Base-by-base conservation (phyloP, 768 basidiomycete species). In the Leccinum obscurum region DNA sequence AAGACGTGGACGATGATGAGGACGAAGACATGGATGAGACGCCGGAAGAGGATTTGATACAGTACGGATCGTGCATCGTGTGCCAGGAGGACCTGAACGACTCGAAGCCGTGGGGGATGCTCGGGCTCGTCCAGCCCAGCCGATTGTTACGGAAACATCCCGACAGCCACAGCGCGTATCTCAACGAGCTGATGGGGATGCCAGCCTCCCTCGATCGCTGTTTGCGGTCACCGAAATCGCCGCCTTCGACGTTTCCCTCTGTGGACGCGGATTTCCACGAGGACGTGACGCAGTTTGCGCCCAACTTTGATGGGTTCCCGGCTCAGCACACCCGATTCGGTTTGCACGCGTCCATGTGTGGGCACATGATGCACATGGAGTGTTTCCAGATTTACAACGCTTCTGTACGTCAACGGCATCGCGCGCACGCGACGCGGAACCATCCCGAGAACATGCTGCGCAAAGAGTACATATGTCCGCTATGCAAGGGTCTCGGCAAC, bases 401-500 rank as follows among this genome's bases (percentile, higher is more conserved):
- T 2, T 95, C 95, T 17, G 88, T 98, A 56, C 84, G 92, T 50
- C 88, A 90, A 62, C 89, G 95, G 13, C 94, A 96, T 70, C 84
- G 90, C 8, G 81, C 89, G 0, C 96, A 98, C 66, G 86, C 91
- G 6, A 93, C 93, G 6, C 80, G 97, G 41, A 93, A 95, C 64
- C 96, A 97, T 69, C 95, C 97, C 0, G 96, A 98, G 72, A 90
- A 87, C 67, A 93, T 95, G n/a, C 86, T 90, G 15, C 83, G 97
- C 44, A 90, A 90, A 65, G 97, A 99, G 68, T 30, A 89, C 76
- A 91, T 98, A 52, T 99, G 97, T 66, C 97, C 97, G 1, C 77
- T 99, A 4, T 99, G 97, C 80, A 98, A 98, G 76, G 94, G 92
- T 66, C 79, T 98, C 6, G 95, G 96, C 3, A 99, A 99, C 72